Conservation (phyloP, 2,329 filamentous ascomycete species). For the Sclerotinia trifoliorum region DNA sequence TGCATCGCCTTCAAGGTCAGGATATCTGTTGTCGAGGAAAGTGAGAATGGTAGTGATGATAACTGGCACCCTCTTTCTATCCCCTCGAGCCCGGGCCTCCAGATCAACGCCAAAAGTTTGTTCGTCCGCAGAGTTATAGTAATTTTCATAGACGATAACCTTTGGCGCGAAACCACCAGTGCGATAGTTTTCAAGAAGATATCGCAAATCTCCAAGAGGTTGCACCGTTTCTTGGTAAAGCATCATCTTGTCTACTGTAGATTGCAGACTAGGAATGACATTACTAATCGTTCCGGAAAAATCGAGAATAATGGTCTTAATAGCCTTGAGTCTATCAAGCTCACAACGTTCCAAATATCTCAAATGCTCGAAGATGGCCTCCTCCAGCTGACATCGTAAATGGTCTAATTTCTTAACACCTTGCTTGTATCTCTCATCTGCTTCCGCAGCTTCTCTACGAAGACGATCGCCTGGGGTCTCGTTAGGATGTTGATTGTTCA, state of each 20-base stretch:
- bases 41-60: constrained; percentile 91
- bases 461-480: constrained; percentile 86
- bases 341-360: constrained; percentile 98
- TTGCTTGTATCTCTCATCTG: constrained; percentile 91
- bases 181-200: constrained; percentile 93
- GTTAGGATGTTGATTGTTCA: constrained; percentile 87
- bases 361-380: constrained; percentile 88
- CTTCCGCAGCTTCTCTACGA: constrained; percentile 82
- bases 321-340: constrained; percentile 90
- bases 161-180: constrained; percentile 90
- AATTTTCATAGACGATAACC: constrained; percentile 95
- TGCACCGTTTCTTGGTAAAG: constrained; percentile 99
- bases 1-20: constrained; percentile 94
- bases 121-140: constrained; percentile 97
- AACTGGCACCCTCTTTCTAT: constrained; percentile 91
- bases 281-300: constrained; percentile 98
- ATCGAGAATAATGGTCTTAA: constrained; percentile 96
- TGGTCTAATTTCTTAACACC: constrained; percentile 83
- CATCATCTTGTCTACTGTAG: constrained; percentile 98
- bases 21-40: constrained; percentile 94
- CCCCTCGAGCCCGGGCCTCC: constrained; percentile 88
- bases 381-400: constrained; percentile 90
- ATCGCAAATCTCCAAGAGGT: constrained; percentile 82
- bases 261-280: constrained; percentile 92
- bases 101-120: constrained; percentile 97